Percentiles rank a stretch among this genome's conserved stretches.
phyloP scores from a whole-genome alignment of 495 filamentous ascomycete species.

The Aspergillus heteromorphus region DNA sequence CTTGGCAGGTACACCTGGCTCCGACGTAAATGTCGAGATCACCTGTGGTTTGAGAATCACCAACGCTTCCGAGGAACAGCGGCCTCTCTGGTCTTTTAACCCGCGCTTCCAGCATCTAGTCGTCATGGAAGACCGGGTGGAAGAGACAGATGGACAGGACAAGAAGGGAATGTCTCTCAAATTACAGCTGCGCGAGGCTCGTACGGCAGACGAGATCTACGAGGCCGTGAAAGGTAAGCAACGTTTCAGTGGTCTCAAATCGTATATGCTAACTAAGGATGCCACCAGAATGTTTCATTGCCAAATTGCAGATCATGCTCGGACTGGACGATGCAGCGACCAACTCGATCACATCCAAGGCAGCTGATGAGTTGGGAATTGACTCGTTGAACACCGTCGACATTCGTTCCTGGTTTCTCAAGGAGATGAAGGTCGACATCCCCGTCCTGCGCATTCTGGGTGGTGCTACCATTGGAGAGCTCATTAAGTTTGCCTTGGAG shows the following conservation, averaged over 20 bases:
- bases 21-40: background rate
- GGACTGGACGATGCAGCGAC: background rate
- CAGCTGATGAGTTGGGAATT: conserved; percentile 35
- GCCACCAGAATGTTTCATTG: background rate
- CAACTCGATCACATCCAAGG: conserved; percentile 2
- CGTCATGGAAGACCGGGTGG: background rate
- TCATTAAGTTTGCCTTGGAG: background rate
- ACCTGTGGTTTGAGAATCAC: background rate
- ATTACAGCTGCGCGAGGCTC: background rate
- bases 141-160: background rate
- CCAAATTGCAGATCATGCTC: background rate
- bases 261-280: no score
- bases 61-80: background rate
- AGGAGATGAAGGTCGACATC: conserved; percentile 34
- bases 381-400: conserved; percentile 33
- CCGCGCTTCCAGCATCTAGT: background rate
- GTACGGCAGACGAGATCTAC: background rate
- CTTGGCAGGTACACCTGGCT: conserved; percentile 10
- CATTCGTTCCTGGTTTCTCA: conserved; percentile 32
- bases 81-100: background rate
- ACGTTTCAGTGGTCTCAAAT: no score
- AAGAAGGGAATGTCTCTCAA: background rate
- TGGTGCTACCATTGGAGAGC: background rate
- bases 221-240: background rate
- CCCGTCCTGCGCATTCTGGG: conserved; percentile 40